Conservation (phyloP, 192 early-diverging fungal genomes). For the Backusella liffmaniae region DNA sequence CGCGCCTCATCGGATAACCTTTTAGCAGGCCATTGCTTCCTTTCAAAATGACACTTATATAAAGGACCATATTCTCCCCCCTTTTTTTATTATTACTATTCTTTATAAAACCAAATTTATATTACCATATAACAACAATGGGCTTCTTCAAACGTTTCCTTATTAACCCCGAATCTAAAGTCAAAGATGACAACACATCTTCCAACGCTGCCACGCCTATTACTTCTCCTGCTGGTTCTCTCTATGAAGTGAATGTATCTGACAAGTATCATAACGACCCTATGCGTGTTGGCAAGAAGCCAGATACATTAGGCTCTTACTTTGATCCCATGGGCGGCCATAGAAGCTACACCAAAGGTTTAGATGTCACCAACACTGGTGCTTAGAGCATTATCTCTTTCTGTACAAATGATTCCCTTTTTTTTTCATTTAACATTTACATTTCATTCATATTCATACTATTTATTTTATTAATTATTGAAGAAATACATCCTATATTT, state of each 20-base stretch:
- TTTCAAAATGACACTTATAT: background rate
- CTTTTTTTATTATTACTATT: background rate
- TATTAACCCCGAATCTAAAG: background rate
- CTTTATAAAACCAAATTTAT: background rate
- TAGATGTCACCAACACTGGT: constrained; percentile 23
- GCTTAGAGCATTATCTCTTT: constrained; percentile 8
- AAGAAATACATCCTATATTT: background rate
- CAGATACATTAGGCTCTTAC: constrained; percentile 18
- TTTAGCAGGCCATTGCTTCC: background rate
- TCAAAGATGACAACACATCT: background rate
- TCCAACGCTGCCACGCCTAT: constrained; percentile 3
- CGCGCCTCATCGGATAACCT: background rate
- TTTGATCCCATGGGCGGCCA: constrained; percentile 27
- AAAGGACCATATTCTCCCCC: background rate
- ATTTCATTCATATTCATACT: background rate
- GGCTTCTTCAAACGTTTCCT: constrained; percentile 12
- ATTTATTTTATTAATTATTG: background rate
- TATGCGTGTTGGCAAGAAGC: constrained; percentile 7
- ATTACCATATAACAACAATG: background rate
- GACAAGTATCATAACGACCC: constrained; percentile 21
- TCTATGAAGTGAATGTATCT: background rate
- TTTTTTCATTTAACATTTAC: background rate
- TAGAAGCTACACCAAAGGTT: background rate
- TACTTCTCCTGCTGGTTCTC: background rate
- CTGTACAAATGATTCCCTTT: background rate